Evolutionary conservation across 441 rosid genomes (phyloP).

Genomic region (Eruca vesicaria): DNA sequence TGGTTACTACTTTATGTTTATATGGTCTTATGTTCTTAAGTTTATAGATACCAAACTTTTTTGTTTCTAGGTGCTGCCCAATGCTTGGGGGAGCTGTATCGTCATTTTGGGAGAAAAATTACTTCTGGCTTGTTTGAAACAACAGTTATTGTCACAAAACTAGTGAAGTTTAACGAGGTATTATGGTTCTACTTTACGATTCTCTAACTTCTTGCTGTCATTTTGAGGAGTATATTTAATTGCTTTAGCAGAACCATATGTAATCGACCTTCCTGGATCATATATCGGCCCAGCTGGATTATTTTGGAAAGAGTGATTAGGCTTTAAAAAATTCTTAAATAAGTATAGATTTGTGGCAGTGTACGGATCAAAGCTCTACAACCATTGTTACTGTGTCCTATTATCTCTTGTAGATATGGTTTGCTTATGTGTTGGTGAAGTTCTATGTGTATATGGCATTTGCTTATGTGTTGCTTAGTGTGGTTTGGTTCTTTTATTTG

Average conservation of each 20-base stretch:
- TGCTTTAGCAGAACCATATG: slow-evolving; percentile 5
- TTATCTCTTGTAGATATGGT: slow-evolving; percentile 8
- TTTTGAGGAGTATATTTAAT: slow-evolving; percentile 1
- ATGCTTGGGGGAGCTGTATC: slow-evolving; percentile 90
- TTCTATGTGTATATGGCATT: too few species aligned
- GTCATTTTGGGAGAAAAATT: slow-evolving; percentile 77
- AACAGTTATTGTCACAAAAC: slow-evolving; percentile 79
- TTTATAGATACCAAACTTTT: background rate
- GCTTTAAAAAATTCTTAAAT: slow-evolving; percentile 5
- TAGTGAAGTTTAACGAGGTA: slow-evolving; percentile 91
- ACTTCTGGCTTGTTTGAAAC: slow-evolving; percentile 94
- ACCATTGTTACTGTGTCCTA: slow-evolving; percentile 12
- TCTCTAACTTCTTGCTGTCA: slow-evolving; percentile 1
- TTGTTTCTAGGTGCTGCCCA: slow-evolving; percentile 77
- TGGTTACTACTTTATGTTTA: too few species aligned
- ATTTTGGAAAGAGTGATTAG: background rate
- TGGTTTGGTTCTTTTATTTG: too few species aligned
- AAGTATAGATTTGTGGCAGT: background rate
- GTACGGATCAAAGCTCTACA: slow-evolving; percentile 5
- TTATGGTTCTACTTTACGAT: background rate
- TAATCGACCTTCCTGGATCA: slow-evolving; percentile 2
- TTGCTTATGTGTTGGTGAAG: too few species aligned
- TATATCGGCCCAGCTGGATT: background rate
- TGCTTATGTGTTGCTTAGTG: too few species aligned
- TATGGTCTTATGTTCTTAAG: slow-evolving; percentile 25